A percentile compares a stretch with the other conserved stretches of the same genome.
These are phyloP conservation scores for Prunella vulgaris DNA, from an alignment of 257 asterid species.

Conservation along the genomic window DNA sequence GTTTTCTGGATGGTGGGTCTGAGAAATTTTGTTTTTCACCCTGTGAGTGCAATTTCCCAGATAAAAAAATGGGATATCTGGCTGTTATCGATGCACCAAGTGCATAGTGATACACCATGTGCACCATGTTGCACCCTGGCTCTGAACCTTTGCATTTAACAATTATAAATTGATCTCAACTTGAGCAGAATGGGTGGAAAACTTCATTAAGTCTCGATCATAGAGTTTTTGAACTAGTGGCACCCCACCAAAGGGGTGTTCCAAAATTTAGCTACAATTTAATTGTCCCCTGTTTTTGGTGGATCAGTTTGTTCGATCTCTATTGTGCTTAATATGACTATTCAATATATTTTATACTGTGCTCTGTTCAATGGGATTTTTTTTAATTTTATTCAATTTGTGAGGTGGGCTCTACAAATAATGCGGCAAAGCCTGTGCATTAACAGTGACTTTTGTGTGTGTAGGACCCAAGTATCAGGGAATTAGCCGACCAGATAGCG, in stretches of 20 bases:
- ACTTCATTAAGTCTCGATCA: background rate
- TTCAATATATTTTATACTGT: background rate
- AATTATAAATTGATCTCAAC: background rate
- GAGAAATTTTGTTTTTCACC: background rate
- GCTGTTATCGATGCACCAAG: background rate
- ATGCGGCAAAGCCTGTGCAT: slow-evolving; percentile 18
- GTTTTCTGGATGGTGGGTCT: background rate
- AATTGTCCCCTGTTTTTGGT: background rate
- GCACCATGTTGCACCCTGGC: too few relatives aligned
- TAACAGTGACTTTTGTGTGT: background rate
- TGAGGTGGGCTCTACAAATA: background rate
- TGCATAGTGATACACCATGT: background rate
- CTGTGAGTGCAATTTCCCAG: background rate
- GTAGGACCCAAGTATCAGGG: slow-evolving; percentile 90
- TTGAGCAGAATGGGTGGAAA: background rate
- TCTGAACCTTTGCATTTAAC: slow-evolving; percentile 2
- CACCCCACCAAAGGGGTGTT: background rate
- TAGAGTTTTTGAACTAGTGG: background rate
- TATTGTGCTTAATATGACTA: background rate
- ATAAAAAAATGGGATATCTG: background rate
- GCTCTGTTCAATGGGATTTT: background rate
- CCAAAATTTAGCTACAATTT: background rate
- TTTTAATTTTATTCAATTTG: background rate
- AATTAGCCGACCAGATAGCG: slow-evolving; percentile 81
- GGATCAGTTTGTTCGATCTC: background rate